These are phyloP conservation scores for Annulohypoxylon nitens DNA, from an alignment of 495 filamentous ascomycete species.

Conservation along the genomic window DNA sequence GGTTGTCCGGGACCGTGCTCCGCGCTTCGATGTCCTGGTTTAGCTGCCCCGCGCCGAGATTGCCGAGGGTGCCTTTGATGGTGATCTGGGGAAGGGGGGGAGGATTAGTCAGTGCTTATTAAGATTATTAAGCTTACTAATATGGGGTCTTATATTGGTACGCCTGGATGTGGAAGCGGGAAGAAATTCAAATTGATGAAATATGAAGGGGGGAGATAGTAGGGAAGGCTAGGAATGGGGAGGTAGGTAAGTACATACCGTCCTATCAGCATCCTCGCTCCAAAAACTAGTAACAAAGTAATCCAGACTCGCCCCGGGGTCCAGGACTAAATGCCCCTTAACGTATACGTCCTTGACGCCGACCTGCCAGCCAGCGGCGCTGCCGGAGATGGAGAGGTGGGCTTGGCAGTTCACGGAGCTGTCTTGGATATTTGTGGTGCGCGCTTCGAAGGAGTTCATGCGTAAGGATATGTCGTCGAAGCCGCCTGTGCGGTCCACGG, in stretches of 20 bases:
- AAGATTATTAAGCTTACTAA: too few species aligned
- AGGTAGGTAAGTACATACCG: conserved; percentile 42
- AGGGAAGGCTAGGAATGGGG: too few species aligned
- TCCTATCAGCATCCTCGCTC: conserved; percentile 55
- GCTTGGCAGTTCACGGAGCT: conserved; percentile 58
- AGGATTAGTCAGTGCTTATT: too few species aligned
- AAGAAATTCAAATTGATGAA: too few species aligned
- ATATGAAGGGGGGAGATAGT: too few species aligned
- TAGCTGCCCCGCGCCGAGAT: conserved; percentile 44
- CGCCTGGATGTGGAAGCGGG: too few species aligned
- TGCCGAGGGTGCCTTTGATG: conserved; percentile 45
- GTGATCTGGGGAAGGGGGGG: conserved; percentile 32
- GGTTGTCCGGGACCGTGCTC: conserved; percentile 41
- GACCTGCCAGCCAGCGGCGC: conserved; percentile 59
- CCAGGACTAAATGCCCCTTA: conserved; percentile 52
- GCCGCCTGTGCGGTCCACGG: conserved; percentile 50
- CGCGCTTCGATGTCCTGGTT: conserved; percentile 51
- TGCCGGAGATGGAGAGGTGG: conserved; percentile 53
- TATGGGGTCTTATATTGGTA: too few species aligned
- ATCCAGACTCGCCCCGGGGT: conserved; percentile 51
- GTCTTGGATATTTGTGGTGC: conserved; percentile 44
- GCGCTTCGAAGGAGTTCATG: conserved; percentile 53
- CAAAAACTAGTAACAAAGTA: conserved; percentile 58
- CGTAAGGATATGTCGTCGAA: conserved; percentile 54
- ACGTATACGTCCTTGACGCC: conserved; percentile 53